A percentile compares a stretch with the other conserved stretches of the same genome.
phyloP scores from a whole-genome alignment of 139 green algal genomes.

The Monoraphidium neglectum region DNA sequence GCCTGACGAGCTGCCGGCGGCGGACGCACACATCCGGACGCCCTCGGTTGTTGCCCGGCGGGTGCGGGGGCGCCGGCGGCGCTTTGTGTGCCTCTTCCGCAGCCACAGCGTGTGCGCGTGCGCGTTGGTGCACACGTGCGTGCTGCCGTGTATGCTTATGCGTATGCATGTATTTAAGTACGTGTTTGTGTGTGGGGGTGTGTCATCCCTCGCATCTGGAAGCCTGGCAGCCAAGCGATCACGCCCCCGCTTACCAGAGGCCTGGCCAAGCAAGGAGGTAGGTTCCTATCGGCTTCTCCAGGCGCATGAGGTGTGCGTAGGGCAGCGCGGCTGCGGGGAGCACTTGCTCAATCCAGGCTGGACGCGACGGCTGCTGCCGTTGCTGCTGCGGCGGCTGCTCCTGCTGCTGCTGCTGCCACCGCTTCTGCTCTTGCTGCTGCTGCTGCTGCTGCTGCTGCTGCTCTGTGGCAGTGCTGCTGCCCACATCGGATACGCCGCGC shows the following conservation, averaged over 20 bases:
- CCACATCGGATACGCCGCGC: too few species aligned
- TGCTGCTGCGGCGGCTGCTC: neutral
- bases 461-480: neutral
- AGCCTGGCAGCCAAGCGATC: neutral
- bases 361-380: neutral
- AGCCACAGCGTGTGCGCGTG: neutral
- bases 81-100: neutral
- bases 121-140: neutral
- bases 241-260: slow-evolving; percentile 65
- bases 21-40: too few species aligned
- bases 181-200: neutral
- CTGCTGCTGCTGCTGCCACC: slow-evolving; percentile 8
- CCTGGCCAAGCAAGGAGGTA: slow-evolving; percentile 93
- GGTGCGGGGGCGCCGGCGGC: too few species aligned
- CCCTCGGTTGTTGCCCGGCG: too few species aligned
- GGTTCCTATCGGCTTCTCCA: slow-evolving; percentile 92
- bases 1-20: too few species aligned
- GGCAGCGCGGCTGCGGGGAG: slow-evolving; percentile 46
- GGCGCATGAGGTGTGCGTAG: slow-evolving; percentile 86
- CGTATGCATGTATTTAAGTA: neutral
- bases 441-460: neutral
- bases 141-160: neutral
- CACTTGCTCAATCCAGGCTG: neutral
- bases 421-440: neutral
- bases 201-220: neutral